phyloP scores from a whole-genome alignment of 805 yeast species.

The Starmerella geochares region DNA sequence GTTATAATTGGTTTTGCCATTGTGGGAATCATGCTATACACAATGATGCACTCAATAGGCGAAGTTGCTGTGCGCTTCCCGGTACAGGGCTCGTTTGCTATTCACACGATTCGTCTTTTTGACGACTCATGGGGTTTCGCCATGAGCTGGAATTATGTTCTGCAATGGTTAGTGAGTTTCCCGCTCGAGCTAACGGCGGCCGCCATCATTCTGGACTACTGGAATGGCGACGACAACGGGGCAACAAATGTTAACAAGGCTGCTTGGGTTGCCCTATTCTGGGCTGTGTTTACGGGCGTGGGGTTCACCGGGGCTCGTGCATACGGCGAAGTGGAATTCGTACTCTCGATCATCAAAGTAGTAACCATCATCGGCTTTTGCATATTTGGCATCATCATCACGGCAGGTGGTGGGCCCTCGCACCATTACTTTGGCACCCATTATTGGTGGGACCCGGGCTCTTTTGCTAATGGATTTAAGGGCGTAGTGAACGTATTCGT shows the following conservation, averaged over 20 bases:
- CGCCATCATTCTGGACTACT: conserved; percentile 43
- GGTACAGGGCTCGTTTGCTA: conserved; percentile 49
- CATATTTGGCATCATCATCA: conserved; percentile 44
- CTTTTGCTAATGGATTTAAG: conserved; percentile 50
- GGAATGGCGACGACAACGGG: conserved; percentile 47
- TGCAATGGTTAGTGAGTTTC: conserved; percentile 49
- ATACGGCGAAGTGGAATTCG: conserved; percentile 54
- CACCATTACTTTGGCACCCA: conserved; percentile 45
- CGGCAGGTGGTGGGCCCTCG: conserved; percentile 53
- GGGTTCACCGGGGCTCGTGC: conserved; percentile 45
- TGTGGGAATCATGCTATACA: conserved; percentile 47
- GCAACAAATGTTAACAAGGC: conserved; percentile 47
- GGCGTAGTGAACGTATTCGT: conserved; percentile 56
- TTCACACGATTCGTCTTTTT: conserved; percentile 46
- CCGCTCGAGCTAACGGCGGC: conserved; percentile 58
- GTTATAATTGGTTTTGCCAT: conserved; percentile 40
- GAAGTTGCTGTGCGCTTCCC: conserved; percentile 57
- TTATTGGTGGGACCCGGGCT: conserved; percentile 58
- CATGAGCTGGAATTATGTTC: conserved; percentile 55
- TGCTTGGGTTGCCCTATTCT: conserved; percentile 46
- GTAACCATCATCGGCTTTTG: conserved; percentile 48
- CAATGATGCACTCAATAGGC: conserved; percentile 53
- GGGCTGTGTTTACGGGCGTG: conserved; percentile 37
- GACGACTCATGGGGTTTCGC: conserved; percentile 59
- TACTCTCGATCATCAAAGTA: conserved; percentile 45